Conservation (phyloP, 73 alveolate species). For the Blepharisma stoltei region DNA sequence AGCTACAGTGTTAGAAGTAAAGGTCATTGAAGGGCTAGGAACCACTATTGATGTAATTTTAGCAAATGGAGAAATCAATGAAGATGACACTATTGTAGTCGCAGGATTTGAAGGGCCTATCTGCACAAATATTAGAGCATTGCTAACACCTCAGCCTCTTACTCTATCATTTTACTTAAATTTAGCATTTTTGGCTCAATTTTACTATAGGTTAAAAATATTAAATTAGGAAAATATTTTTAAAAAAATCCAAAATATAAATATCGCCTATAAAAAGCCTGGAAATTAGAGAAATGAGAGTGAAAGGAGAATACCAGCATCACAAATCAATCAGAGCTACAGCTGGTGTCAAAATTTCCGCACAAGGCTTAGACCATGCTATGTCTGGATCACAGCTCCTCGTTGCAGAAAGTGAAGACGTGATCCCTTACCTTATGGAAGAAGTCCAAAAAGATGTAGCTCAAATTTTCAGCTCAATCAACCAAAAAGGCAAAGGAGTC, state of each 20-base stretch:
- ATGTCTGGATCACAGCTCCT: slow-evolving; percentile 97
- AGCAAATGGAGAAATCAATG: slow-evolving; percentile 95
- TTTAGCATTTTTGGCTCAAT: neutral
- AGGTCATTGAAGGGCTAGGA: slow-evolving; percentile 97
- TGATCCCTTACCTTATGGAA: slow-evolving; percentile 75
- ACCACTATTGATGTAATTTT: slow-evolving; percentile 98
- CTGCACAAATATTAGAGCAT: slow-evolving; percentile 96
- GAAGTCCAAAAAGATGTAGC: slow-evolving; percentile 82
- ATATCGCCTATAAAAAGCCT: too few relatives aligned
- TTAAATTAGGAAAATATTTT: too few relatives aligned
- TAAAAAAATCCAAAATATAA: neutral
- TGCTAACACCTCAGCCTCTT: slow-evolving; percentile 98
- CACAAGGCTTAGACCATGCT: slow-evolving; percentile 98
- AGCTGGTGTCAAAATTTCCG: slow-evolving; percentile 98
- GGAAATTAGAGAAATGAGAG: slow-evolving; percentile 99
- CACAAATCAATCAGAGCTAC: slow-evolving; percentile 93
- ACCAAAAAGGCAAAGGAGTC: slow-evolving; percentile 93
- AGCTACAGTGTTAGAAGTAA: slow-evolving; percentile 95
- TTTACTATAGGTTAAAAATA: too few relatives aligned
- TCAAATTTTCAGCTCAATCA: slow-evolving; percentile 86
- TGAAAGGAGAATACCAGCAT: slow-evolving; percentile 96
- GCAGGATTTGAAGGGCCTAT: slow-evolving; percentile 99
- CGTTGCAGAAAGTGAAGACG: slow-evolving; percentile 88
- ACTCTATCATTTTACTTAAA: too few relatives aligned
- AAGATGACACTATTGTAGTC: slow-evolving; percentile 96